Base-by-base conservation (phyloP, 768 basidiomycete species). In the Phlebiopsis flavidoalba region DNA sequence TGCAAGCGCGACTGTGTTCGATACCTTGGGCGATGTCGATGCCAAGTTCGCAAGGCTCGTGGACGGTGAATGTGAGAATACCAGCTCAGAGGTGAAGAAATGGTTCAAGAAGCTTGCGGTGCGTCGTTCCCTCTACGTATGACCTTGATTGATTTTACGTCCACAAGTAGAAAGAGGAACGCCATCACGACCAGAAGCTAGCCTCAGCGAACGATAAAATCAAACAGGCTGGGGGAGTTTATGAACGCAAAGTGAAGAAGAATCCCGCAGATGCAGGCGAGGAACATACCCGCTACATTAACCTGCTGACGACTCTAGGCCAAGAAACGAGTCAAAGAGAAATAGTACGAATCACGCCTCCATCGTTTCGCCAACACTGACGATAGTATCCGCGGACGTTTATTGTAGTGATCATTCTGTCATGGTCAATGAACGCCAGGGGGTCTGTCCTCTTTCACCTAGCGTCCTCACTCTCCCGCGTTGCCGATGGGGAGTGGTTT, bases 91-190 rank as follows among this genome's bases (percentile, higher is more conserved):
- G 63, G 84, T 91, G 46, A 88, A 85, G 77, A 93, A 89, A 67
- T 92, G 90, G 89, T 86, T 92, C 78, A 91, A 89, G 82, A 91
- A 86, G 71, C 79, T 92, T 37, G 80, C 85, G 53, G 90, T 92
- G 66, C 65, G 88, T 74, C 14, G 8, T 22, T 17, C 40, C 11
- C 40, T 17, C 40, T 43, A 10, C 40, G 17, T 11, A 22, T 5
- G 14, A 22, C 8, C 8, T 21, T 21, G 54, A 17, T 45, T 10
- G 15, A 45, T 36, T 3, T 31, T 21, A 37, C 26, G 33, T 10
- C n/a, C 57, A 15, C 19, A 11, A 10, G 6, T 68, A 93, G 90
- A 92, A 89, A 78, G 90, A 90, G 67, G 91, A 93, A 74, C 87
- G 83, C 70, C 74, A 77, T 1, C 89, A 93, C 65, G 91, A 92